Conservation (phyloP, 805 yeast genomes). For the Wickerhamiella sergipiensis region DNA sequence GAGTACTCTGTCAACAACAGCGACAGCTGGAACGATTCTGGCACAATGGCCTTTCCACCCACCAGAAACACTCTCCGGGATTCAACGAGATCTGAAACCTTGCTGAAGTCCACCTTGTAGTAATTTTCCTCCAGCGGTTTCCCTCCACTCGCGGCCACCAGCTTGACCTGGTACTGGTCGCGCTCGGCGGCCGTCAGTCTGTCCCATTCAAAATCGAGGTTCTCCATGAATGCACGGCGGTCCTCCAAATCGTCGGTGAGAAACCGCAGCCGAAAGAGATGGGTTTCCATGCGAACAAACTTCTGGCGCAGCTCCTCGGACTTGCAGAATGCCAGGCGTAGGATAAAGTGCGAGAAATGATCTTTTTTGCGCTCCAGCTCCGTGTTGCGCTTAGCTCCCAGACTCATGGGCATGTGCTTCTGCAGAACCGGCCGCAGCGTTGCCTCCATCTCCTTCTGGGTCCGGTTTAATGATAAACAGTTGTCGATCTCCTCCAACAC, state of each 20-base stretch:
- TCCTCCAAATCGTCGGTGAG: slow-evolving; percentile 48
- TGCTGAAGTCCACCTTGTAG: slow-evolving; percentile 78
- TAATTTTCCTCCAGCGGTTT: slow-evolving; percentile 43
- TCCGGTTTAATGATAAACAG: slow-evolving; percentile 28
- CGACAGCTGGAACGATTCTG: slow-evolving; percentile 64
- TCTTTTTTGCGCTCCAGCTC: slow-evolving; percentile 68
- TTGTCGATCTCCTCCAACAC: slow-evolving; percentile 78
- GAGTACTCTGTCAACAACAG: slow-evolving; percentile 58
- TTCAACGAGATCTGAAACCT: slow-evolving; percentile 59
- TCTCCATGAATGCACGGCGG: slow-evolving; percentile 54
- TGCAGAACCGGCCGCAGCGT: slow-evolving; percentile 52
- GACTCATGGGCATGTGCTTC: slow-evolving; percentile 49
- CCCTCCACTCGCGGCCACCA: slow-evolving; percentile 19
- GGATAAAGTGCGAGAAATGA: slow-evolving; percentile 79
- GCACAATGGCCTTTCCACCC: slow-evolving; percentile 71
- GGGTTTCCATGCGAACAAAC: slow-evolving; percentile 64
- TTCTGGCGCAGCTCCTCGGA: slow-evolving; percentile 64
- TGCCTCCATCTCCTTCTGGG: slow-evolving; percentile 49
- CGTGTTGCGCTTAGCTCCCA: slow-evolving; percentile 17
- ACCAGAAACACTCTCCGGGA: slow-evolving; percentile 54
- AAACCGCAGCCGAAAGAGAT: slow-evolving; percentile 62
- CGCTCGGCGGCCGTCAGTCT: slow-evolving; percentile 54
- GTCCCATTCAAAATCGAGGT: slow-evolving; percentile 59
- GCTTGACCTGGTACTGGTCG: slow-evolving; percentile 36
- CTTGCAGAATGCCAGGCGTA: slow-evolving; percentile 81